Evolutionary conservation across 176 grass and related monocot genomes (phyloP).

Genomic region (Aegilops sharonensis): DNA sequence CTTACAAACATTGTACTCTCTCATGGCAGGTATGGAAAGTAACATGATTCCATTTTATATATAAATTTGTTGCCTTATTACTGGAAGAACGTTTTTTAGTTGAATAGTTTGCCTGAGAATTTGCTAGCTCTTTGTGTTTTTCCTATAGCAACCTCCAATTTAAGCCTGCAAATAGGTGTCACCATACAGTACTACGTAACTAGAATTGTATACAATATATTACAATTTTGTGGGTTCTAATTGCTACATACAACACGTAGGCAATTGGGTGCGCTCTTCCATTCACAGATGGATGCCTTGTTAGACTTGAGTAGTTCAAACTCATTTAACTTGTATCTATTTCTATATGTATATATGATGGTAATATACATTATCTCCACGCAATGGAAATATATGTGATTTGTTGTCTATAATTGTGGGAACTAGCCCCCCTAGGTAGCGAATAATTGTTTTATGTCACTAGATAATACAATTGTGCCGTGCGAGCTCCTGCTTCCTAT

Average conservation of each 20-base stretch:
- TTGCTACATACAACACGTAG: not conserved
- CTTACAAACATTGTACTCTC: not conserved
- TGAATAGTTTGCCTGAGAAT: not conserved
- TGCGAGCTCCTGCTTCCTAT: not conserved
- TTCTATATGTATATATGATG: not conserved
- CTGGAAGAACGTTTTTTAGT: not conserved
- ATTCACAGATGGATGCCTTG: not conserved
- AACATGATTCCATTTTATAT: not conserved
- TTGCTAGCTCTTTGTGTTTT: not conserved
- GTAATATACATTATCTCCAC: not conserved
- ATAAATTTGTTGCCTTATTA: not conserved
- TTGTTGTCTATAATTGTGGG: not conserved
- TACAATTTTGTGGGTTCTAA: not conserved
- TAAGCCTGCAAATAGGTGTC: not conserved
- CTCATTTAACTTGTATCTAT: not conserved
- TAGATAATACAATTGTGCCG: not conserved
- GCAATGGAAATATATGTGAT: not conserved
- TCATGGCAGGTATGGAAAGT: constrained; percentile 3
- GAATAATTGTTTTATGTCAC: not conserved
- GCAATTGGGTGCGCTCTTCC: not conserved
- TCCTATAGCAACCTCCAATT: not conserved
- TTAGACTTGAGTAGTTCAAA: not conserved
- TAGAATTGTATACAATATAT: not conserved
- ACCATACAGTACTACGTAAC: not conserved
- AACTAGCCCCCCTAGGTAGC: not conserved